phyloP scores from a whole-genome alignment of 78 protist species.

The Tieghemostelium lacteum region DNA sequence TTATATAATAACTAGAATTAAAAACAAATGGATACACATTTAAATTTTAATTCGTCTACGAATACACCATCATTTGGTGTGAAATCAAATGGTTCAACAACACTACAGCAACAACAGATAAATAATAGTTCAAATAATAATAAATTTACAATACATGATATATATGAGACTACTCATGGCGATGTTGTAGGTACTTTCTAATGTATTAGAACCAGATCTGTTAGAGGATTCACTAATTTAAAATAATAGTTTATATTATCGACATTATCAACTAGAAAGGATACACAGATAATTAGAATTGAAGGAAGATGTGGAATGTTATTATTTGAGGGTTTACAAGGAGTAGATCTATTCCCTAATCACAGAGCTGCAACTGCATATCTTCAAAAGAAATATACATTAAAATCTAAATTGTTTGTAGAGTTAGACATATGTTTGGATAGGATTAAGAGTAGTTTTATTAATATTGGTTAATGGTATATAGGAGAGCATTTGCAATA shows the following conservation, averaged over 20 bases:
- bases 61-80: too few species aligned
- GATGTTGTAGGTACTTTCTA: constrained; percentile 47
- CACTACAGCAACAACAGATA: too few species aligned
- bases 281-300: constrained; percentile 57
- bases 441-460: too few species aligned
- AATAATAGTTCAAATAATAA: too few species aligned
- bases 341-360: constrained; percentile 59
- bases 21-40: too few species aligned
- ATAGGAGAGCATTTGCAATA: constrained; percentile 44
- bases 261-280: constrained; percentile 67
- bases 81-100: too few species aligned
- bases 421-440: too few species aligned
- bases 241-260: constrained; percentile 47
- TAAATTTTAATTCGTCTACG: too few species aligned
- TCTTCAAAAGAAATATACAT: constrained; percentile 51
- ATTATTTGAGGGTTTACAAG: constrained; percentile 62
- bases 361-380: constrained; percentile 65
- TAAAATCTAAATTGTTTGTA: constrained; percentile 20
- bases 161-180: constrained; percentile 69
- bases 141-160: constrained; percentile 49
- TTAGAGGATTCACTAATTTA: neutral
- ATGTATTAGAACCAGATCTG: neutral
- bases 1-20: too few species aligned
- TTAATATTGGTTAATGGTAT: too few species aligned
- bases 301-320: constrained; percentile 70